Evolutionary conservation across 2,329 filamentous ascomycete genomes (phyloP).

Genomic region (Herpotrichia juniperi): DNA sequence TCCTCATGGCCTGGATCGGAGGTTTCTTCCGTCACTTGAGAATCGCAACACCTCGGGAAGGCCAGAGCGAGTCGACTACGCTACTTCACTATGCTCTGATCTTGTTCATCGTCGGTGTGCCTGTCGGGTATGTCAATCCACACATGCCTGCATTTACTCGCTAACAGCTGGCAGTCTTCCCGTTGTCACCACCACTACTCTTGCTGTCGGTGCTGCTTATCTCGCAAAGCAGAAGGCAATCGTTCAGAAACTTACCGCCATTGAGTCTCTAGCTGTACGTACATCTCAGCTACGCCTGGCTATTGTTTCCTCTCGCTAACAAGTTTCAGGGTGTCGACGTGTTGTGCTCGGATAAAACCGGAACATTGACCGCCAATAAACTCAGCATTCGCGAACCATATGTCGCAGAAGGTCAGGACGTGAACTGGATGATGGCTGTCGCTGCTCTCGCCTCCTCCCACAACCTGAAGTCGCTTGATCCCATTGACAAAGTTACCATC

Average conservation of each 20-base stretch:
- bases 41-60: conserved; percentile 64
- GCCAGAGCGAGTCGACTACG: conserved; percentile 60
- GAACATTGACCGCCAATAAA: conserved; percentile 77
- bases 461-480: conserved; percentile 79
- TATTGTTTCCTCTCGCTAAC: background rate
- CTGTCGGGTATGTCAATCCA: conserved; percentile 57
- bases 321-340: conserved; percentile 66
- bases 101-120: conserved; percentile 77
- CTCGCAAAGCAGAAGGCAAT: conserved; percentile 79
- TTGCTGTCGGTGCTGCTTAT: conserved; percentile 78
- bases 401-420: conserved; percentile 76
- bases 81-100: conserved; percentile 58
- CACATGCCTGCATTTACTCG: background rate
- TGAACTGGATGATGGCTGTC: conserved; percentile 86
- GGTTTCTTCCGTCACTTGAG: conserved; percentile 76
- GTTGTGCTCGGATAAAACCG: conserved; percentile 82
- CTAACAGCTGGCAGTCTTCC: conserved; percentile 60
- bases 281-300: background rate
- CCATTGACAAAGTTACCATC: conserved; percentile 80
- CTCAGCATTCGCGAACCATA: conserved; percentile 78
- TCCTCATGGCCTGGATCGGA: conserved; percentile 76
- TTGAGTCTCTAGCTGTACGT: conserved; percentile 63
- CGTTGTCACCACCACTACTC: conserved; percentile 77
- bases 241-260: conserved; percentile 79
- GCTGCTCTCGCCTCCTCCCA: conserved; percentile 78